Percentiles rank a stretch among this genome's conserved stretches.
These are phyloP conservation scores for Phialemonium atrogriseum DNA, from an alignment of 2,329 filamentous ascomycete species.

Conservation along the genomic window DNA sequence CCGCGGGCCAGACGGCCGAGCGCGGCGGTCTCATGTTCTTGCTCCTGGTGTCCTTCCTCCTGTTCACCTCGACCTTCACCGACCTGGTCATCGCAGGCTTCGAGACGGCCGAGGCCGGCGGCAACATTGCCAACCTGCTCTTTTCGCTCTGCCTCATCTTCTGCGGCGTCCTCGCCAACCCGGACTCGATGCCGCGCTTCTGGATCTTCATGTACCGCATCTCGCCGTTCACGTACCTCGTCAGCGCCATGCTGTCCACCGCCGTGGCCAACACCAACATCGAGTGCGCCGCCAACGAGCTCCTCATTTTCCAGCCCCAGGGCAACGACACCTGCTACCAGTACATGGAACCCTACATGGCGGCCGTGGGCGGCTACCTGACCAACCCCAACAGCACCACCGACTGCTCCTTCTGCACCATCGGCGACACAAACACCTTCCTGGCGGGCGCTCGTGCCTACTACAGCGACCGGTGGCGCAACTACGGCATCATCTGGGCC, in stretches of 20 bases:
- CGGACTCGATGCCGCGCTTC: slow-evolving; percentile 57
- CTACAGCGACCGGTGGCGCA: slow-evolving; percentile 57
- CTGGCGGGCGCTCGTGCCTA: slow-evolving; percentile 37
- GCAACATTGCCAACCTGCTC: slow-evolving; percentile 66
- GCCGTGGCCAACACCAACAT: slow-evolving; percentile 61
- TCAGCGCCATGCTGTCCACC: slow-evolving; percentile 61
- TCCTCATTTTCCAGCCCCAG: slow-evolving; percentile 56
- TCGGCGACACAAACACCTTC: slow-evolving; percentile 43
- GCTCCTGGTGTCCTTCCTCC: slow-evolving; percentile 63
- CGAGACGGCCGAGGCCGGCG: slow-evolving; percentile 65
- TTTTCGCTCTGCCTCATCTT: slow-evolving; percentile 70
- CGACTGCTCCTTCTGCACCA: slow-evolving; percentile 47
- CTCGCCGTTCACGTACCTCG: slow-evolving; percentile 76
- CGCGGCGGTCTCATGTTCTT: slow-evolving; percentile 76
- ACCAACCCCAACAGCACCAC: slow-evolving; percentile 35
- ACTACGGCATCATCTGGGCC: slow-evolving; percentile 53
- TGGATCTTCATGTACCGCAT: slow-evolving; percentile 82
- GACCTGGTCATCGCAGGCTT: slow-evolving; percentile 70
- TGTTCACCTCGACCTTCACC: slow-evolving; percentile 77
- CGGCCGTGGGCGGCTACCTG: slow-evolving; percentile 42
- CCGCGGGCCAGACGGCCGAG: slow-evolving; percentile 51
- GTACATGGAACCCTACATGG: slow-evolving; percentile 48
- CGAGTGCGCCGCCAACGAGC: slow-evolving; percentile 61
- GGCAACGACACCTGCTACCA: slow-evolving; percentile 46
- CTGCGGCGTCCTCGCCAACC: slow-evolving; percentile 63